These are phyloP conservation scores for Suillus placidus DNA, from an alignment of 768 basidiomycete species.

Conservation along the genomic window DNA sequence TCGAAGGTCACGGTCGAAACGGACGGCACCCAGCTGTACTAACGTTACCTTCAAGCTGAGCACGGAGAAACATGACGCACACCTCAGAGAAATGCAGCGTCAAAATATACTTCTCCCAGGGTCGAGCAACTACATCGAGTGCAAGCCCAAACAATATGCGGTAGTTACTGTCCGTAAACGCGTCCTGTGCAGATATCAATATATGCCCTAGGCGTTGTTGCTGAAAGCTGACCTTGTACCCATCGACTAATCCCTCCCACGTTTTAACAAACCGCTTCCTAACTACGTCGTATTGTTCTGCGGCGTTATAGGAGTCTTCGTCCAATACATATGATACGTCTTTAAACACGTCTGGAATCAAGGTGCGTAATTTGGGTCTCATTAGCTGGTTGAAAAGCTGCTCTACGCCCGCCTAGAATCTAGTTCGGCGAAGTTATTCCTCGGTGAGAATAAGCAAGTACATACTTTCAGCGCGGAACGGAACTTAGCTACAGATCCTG, in stretches of 20 bases:
- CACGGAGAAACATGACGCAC: slow-evolving; percentile 19
- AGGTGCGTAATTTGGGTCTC: slow-evolving; percentile 80
- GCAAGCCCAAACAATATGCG: slow-evolving; percentile 83
- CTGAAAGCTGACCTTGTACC: slow-evolving; percentile 69
- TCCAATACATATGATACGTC: slow-evolving; percentile 88
- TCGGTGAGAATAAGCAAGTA: background rate
- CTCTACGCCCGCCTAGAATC: slow-evolving; percentile 74
- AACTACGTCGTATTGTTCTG: slow-evolving; percentile 85
- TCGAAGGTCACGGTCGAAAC: slow-evolving; percentile 91
- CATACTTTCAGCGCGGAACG: slow-evolving; percentile 73
- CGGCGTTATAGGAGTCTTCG: slow-evolving; percentile 80
- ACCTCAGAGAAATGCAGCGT: slow-evolving; percentile 89
- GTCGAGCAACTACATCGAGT: slow-evolving; percentile 86
- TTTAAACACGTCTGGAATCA: slow-evolving; percentile 87
- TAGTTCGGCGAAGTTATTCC: slow-evolving; percentile 11
- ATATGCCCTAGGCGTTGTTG: background rate
- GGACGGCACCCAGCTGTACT: slow-evolving; percentile 86
- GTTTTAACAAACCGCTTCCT: slow-evolving; percentile 87
- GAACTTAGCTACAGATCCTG: slow-evolving; percentile 63
- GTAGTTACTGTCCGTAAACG: slow-evolving; percentile 88
- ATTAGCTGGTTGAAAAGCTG: slow-evolving; percentile 95
- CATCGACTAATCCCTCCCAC: slow-evolving; percentile 86
- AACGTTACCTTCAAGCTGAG: slow-evolving; percentile 4
- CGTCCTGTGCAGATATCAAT: slow-evolving; percentile 54
- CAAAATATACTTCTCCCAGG: slow-evolving; percentile 91